Conservation (phyloP, 2,329 filamentous ascomycete genomes). For the Periconia digitata region DNA sequence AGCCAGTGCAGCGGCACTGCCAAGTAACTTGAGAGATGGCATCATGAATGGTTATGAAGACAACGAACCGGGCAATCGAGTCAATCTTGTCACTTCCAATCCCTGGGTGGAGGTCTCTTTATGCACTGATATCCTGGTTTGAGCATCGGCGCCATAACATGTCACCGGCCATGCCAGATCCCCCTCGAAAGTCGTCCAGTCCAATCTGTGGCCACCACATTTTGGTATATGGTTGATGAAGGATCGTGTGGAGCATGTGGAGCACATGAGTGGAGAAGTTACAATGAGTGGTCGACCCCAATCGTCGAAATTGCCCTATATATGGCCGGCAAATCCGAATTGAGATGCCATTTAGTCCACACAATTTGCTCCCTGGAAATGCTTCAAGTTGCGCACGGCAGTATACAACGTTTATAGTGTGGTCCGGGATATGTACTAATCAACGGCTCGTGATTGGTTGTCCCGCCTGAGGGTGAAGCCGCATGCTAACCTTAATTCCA, state of each 20-base stretch:
- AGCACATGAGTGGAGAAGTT: constrained; percentile 6
- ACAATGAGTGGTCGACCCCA: constrained; percentile 25
- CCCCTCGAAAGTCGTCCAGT: constrained; percentile 14
- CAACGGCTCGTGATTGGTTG: not conserved
- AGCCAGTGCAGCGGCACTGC: constrained; percentile 31
- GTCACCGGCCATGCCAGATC: constrained; percentile 14
- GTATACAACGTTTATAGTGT: constrained; percentile 9
- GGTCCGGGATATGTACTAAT: constrained; percentile 10
- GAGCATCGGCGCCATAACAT: not conserved
- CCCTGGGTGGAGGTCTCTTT: not conserved
- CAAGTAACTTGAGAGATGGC: constrained; percentile 28
- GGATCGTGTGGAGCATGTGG: constrained; percentile 10
- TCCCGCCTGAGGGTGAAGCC: constrained; percentile 2
- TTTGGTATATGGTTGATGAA: constrained; percentile 32
- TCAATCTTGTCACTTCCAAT: not conserved
- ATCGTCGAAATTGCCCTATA: constrained; percentile 19
- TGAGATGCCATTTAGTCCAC: constrained; percentile 13
- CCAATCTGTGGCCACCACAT: constrained; percentile 20
- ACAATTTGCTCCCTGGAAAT: constrained; percentile 16
- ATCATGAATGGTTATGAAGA: constrained; percentile 17
- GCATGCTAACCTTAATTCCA: constrained; percentile 22
- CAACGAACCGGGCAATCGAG: constrained; percentile 8
- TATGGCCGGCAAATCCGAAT: constrained; percentile 17
- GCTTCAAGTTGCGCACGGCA: constrained; percentile 30
- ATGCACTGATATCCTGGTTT: not conserved